phyloP scores from a whole-genome alignment of 2,329 filamentous ascomycete species.

The Colletotrichum abscissum region DNA sequence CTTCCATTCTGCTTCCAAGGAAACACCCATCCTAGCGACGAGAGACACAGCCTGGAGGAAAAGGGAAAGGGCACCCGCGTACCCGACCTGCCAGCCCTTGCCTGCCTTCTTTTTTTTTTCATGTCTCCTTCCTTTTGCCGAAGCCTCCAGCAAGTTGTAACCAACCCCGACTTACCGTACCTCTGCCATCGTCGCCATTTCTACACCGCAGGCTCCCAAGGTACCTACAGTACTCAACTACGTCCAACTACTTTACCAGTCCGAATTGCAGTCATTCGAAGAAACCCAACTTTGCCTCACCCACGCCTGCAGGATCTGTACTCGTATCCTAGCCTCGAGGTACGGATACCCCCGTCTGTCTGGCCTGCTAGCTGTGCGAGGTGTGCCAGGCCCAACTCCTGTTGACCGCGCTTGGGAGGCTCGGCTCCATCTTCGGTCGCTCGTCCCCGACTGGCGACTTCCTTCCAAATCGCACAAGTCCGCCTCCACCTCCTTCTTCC shows the following conservation, averaged over 20 bases:
- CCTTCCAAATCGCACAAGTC: neutral
- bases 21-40: neutral
- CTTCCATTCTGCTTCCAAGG: constrained; percentile 15
- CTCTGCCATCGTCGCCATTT: neutral
- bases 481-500: constrained; percentile 2
- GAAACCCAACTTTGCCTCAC: neutral
- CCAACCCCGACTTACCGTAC: too few relatives aligned
- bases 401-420: neutral
- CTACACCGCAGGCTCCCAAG: neutral
- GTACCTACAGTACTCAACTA: neutral
- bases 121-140: neutral
- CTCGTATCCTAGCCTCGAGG: neutral
- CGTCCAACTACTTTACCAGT: neutral
- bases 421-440: constrained; percentile 13
- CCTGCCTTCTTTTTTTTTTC: neutral
- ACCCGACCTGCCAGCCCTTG: neutral
- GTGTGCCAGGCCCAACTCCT: constrained; percentile 24
- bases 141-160: neutral
- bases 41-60: neutral
- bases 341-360: constrained; percentile 3
- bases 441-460: constrained; percentile 15
- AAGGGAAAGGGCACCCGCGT: constrained; percentile 5
- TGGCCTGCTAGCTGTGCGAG: constrained; percentile 22
- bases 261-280: neutral
- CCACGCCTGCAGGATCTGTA: neutral